phyloP scores from a whole-genome alignment of 139 green algal genomes.

The Ulvella scutata region DNA sequence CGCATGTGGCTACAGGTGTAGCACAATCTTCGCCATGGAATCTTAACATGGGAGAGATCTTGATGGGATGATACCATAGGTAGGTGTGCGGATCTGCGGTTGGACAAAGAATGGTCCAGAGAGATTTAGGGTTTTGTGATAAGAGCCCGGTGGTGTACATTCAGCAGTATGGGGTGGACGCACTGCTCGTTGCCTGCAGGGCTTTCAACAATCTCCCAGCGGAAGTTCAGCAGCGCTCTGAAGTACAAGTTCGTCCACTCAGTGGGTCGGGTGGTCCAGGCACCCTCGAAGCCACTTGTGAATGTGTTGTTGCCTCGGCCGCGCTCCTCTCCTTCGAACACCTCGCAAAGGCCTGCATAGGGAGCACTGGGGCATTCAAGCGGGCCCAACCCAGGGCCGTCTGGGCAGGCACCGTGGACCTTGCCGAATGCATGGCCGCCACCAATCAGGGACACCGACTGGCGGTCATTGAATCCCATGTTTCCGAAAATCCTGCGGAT shows the following conservation, averaged over 20 bases:
- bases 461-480: conserved; percentile 8
- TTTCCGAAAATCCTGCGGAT: conserved; percentile 25
- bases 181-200: conserved; percentile 4
- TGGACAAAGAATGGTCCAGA: no score
- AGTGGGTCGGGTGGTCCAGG: conserved; percentile 16
- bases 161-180: no score
- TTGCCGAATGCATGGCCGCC: conserved; percentile 15
- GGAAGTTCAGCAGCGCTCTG: conserved; percentile 15
- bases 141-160: no score
- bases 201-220: conserved; percentile 13
- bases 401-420: conserved; percentile 16
- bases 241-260: conserved; percentile 27
- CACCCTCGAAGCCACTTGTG: conserved; percentile 24
- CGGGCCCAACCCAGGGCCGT: conserved; percentile 15
- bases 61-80: no score
- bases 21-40: no score
- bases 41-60: no score
- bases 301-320: conserved; percentile 26
- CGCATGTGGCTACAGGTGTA: no score
- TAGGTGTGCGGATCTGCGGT: no score
- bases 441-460: conserved; percentile 8
- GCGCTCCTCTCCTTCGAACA: conserved; percentile 6
- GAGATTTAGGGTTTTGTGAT: no score
- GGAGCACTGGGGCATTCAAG: conserved; percentile 8
- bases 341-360: conserved; percentile 21